Base-by-base conservation (phyloP, 106 monocot species). In the Ottelia alismoides region DNA sequence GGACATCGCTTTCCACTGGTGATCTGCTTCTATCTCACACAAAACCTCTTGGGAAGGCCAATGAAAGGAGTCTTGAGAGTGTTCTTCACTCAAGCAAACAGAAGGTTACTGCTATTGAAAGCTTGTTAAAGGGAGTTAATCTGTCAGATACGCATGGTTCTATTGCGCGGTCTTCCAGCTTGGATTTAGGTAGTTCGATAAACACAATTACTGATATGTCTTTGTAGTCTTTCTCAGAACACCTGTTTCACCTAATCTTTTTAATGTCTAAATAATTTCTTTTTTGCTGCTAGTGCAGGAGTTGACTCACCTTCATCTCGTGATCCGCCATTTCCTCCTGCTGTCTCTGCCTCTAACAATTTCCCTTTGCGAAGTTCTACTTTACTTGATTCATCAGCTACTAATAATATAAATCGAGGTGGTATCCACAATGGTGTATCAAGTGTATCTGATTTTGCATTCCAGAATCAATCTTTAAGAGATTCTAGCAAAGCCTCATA, bases 41-140 rank as follows among this genome's bases (percentile, higher is more conserved):
- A 25, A 89, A 83, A 66, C 57, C 72, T 46, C 30, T 68, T 47
- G 63, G 61, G 7, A 85, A 82, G 75, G 58, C 65, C 55, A 52
- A 81, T 12, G 98, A 90, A 69, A 85, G 98, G 70, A 90, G 75
- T 61, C 74, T 99, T 57, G 98, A 99, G 58, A 90, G 77, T 51
- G 74, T 99, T 46, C 64, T 99, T 31, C 77, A 80, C 66, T 65
- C 98, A 19, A 99, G 98, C 70, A 99, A 99, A 58, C 85, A 99
- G 45, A 99, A 99, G 56, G 90, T 99, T 31, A 82, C 90, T 11
- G 98, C 98, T 27, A 99, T 99, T 78, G 98, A 99, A 71, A 99
- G 74, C 67, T 83, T 99, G 49, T 61, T 99, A 53, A 85, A 72
- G 67, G 98, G 98, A 44, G 85, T 82, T 45, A 82, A 55, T 56